These are phyloP conservation scores for Talaromyces thailandensis DNA, from an alignment of 495 filamentous ascomycete genomes.

Conservation along the genomic window DNA sequence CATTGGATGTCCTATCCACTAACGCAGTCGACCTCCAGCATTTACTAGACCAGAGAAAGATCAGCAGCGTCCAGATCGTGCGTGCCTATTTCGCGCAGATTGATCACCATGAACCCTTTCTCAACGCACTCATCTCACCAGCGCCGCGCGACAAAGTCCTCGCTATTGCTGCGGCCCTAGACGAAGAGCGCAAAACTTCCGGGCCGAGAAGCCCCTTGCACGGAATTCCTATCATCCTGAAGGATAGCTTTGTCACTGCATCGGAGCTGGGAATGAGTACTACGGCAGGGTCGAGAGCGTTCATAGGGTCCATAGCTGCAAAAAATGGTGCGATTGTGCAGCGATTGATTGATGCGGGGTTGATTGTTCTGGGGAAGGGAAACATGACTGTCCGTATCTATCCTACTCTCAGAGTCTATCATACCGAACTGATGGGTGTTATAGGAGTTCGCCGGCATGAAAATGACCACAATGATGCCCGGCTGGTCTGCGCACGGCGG, in stretches of 20 bases:
- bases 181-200: slow-evolving; percentile 15
- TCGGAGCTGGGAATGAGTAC: slow-evolving; percentile 34
- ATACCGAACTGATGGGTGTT: background rate
- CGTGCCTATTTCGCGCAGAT: slow-evolving; percentile 41
- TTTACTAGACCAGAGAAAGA: slow-evolving; percentile 21
- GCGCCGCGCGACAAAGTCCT: slow-evolving; percentile 22
- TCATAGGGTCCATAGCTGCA: slow-evolving; percentile 7
- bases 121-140: slow-evolving; percentile 29
- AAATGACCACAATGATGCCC: background rate
- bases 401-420: background rate
- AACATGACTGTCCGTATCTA: slow-evolving; percentile 20
- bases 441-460: background rate
- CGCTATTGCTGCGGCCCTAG: slow-evolving; percentile 15
- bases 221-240: slow-evolving; percentile 20
- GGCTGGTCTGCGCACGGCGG: slow-evolving; percentile 36
- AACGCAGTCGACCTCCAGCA: slow-evolving; percentile 34
- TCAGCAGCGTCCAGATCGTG: slow-evolving; percentile 40
- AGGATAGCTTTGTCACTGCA: slow-evolving; percentile 28
- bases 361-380: slow-evolving; percentile 39
- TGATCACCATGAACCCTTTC: slow-evolving; percentile 23
- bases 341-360: slow-evolving; percentile 27
- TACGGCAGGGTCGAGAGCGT: slow-evolving; percentile 31
- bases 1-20: slow-evolving; percentile 24
- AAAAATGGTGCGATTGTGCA: slow-evolving; percentile 8
- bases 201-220: slow-evolving; percentile 17